Evolutionary conservation across 2,329 filamentous ascomycete species (phyloP), one percentile per base, ranked within the genome.

Genomic region (Aspergillus brasiliensis): DNA sequence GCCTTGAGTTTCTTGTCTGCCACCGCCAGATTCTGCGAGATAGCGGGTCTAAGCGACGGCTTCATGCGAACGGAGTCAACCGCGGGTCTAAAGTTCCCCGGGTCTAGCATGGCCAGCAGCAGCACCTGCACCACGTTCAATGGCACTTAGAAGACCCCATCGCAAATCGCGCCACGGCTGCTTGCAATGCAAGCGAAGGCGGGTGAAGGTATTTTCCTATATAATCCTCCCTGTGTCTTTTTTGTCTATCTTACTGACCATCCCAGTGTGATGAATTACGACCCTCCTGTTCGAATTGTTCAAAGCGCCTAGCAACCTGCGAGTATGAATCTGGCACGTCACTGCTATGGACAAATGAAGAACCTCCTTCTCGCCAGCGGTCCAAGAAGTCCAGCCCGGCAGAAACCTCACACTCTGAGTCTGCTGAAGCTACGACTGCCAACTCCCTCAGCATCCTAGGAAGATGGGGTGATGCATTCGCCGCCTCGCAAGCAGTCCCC

Each of bases 111-210:
- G 51, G 34, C 51, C 37, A 44, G 11, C 13, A 19, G 37, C 11
- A 48, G 23, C 23, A 7, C 8, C 44, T 17, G 28, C 27, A 49
- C 46, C 55, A 28, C 47, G 21, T 52, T 51, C 42, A 28, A 74
- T 75, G 73, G 71, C 71, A 40, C 69, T 73, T 54, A 67, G 73
- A 69, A 65, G 71, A 69, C 66, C 73, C 44, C 73, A 75, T 65
- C 69, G 71, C 46, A 75, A 75, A 67, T 75, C 73, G 38, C 68
- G 73, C 23, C 71, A 73, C 52, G 73, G 73, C 48, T 75, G 73
- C 58, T 37, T 67, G 54, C 70, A 73, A 63, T 75, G 73, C 62
- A 75, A 75, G 62, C 66, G 69, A 44, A 61, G 73, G 49, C 68
- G 73, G 60, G 73, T 75, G 17, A 75, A 75, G 67, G 72, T 74